Percentiles rank a stretch among this genome's conserved stretches.
Conservation (phyloP, 495 filamentous ascomycete genomes). For the Aspergillus bridgeri region DNA sequence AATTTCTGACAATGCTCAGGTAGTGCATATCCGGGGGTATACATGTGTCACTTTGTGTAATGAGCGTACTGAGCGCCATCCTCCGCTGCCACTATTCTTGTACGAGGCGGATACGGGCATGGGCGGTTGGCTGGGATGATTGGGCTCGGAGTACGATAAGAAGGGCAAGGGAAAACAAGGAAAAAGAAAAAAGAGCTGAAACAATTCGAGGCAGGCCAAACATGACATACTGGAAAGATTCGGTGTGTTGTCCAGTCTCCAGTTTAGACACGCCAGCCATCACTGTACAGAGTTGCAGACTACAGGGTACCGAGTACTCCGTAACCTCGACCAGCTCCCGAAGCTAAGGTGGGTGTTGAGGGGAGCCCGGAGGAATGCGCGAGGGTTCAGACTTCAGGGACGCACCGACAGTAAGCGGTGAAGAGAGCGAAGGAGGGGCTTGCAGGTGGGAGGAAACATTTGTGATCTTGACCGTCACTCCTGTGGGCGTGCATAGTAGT, state of each 20-base stretch:
- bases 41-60: too few relatives aligned
- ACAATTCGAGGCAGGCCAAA: not conserved
- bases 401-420: constrained; percentile 20
- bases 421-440: constrained; percentile 15
- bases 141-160: too few relatives aligned
- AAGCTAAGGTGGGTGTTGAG: not conserved
- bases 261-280: too few relatives aligned
- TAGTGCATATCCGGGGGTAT: too few relatives aligned
- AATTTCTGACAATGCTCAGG: too few relatives aligned
- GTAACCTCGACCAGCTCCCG: not conserved
- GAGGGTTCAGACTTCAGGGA: constrained; percentile 3
- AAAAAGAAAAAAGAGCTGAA: not conserved
- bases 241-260: constrained; percentile 16
- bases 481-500: constrained; percentile 13
- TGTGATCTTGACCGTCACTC: constrained; percentile 12
- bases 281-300: too few relatives aligned
- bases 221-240: not conserved
- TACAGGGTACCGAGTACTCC: too few relatives aligned
- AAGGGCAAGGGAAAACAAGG: not conserved
- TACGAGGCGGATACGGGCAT: not conserved
- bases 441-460: constrained; percentile 13
- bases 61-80: too few relatives aligned
- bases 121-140: too few relatives aligned
- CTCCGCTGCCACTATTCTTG: not conserved
- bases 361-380: not conserved